Evolutionary conservation across 2,329 filamentous ascomycete genomes (phyloP).

Genomic region (Neonectria ditissima): DNA sequence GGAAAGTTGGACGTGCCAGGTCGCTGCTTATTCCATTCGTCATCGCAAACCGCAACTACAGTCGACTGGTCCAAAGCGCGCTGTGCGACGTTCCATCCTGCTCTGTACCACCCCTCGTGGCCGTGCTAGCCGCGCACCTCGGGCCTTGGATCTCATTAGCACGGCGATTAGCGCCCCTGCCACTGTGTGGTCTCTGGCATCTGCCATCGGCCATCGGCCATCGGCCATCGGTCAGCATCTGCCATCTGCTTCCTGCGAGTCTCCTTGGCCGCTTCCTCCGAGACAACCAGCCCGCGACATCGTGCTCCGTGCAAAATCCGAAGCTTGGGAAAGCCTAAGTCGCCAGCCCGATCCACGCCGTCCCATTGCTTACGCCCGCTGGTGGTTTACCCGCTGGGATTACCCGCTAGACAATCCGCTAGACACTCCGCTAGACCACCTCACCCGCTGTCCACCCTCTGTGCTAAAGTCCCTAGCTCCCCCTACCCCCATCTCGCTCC

Average conservation of each 20-base stretch:
- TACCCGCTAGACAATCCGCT: conserved; percentile 32
- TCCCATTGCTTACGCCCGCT: conserved; percentile 20
- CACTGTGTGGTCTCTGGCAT: not conserved
- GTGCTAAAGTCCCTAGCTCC: conserved; percentile 35
- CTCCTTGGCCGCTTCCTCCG: not conserved
- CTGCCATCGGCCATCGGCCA: not conserved
- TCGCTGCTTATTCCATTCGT: conserved; percentile 2
- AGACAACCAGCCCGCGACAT: not conserved
- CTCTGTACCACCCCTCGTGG: conserved; percentile 33
- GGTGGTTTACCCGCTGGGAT: conserved; percentile 22
- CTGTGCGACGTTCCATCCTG: conserved; percentile 38
- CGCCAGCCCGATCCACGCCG: conserved; percentile 9
- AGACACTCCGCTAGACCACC: conserved; percentile 26
- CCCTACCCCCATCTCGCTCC: not conserved
- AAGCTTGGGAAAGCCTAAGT: conserved; percentile 11
- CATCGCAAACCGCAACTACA: conserved; percentile 10
- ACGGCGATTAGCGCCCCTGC: conserved; percentile 18
- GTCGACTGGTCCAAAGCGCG: conserved; percentile 22
- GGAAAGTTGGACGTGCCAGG: conserved; percentile 3
- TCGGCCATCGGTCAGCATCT: not conserved
- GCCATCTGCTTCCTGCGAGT: not conserved
- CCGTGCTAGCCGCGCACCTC: conserved; percentile 35
- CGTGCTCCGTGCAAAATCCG: conserved; percentile 16
- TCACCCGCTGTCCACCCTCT: conserved; percentile 39
- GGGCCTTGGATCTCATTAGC: conserved; percentile 12